phyloP scores from a whole-genome alignment of 352 stramenopile species.

The Phytophthora gonapodyides region DNA sequence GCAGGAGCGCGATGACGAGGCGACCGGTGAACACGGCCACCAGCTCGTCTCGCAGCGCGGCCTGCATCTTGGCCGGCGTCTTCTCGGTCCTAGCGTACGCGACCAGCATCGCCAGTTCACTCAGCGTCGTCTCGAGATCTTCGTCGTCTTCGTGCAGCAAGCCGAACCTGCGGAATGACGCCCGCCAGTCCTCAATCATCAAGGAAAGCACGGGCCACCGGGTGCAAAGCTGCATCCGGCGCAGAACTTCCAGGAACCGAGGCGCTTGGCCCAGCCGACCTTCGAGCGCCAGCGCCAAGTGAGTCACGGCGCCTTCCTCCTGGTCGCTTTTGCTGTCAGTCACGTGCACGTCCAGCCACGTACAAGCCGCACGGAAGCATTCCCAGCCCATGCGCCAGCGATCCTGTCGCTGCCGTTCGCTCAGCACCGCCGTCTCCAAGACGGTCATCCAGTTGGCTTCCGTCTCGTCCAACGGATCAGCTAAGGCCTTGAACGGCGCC shows the following conservation, averaged over 20 bases:
- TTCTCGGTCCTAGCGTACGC: constrained; percentile 43
- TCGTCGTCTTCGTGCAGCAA: constrained; percentile 13
- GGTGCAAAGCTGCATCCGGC: constrained; percentile 35
- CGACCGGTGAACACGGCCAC: constrained; percentile 41
- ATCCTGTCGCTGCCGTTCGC: constrained; percentile 29
- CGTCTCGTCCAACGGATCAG: not conserved
- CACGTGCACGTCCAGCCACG: constrained; percentile 58
- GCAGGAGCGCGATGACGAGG: constrained; percentile 51
- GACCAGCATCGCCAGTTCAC: constrained; percentile 53
- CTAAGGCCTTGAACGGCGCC: constrained; percentile 1
- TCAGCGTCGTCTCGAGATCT: constrained; percentile 30
- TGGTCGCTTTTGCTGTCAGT: constrained; percentile 23
- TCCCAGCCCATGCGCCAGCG: constrained; percentile 68
- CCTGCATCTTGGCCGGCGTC: constrained; percentile 40
- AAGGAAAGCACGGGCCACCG: constrained; percentile 29
- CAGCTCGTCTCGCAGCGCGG: constrained; percentile 56
- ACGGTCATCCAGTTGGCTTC: constrained; percentile 33
- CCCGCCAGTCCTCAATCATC: constrained; percentile 58
- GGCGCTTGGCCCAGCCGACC: constrained; percentile 44
- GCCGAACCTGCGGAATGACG: constrained; percentile 20
- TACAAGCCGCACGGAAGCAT: constrained; percentile 62
- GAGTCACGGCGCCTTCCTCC: constrained; percentile 28
- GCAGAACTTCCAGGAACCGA: constrained; percentile 41
- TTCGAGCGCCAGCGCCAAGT: constrained; percentile 66
- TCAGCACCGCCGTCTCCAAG: constrained; percentile 42